phyloP scores from a whole-genome alignment of 768 basidiomycete species.

The Termitomyces titanicus region DNA sequence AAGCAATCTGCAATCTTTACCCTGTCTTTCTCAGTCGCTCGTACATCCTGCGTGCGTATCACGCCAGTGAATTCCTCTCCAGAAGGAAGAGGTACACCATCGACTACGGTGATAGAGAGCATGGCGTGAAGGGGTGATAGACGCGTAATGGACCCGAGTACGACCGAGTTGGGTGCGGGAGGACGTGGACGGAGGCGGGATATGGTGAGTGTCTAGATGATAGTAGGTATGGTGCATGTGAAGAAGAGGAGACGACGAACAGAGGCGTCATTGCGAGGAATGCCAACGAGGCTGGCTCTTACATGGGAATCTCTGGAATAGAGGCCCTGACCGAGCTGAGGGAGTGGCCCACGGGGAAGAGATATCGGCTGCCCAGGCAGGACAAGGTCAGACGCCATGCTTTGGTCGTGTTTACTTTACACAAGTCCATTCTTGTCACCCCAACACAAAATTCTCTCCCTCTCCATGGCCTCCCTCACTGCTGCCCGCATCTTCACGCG shows the following conservation, averaged over 20 bases:
- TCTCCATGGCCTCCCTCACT: conserved; percentile 56
- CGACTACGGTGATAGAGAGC: conserved; percentile 82
- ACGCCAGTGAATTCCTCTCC: conserved; percentile 91
- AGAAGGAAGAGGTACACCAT: conserved; percentile 74
- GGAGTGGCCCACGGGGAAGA: conserved; percentile 49
- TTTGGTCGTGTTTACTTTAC: conserved; percentile 30
- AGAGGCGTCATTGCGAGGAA: conserved; percentile 56
- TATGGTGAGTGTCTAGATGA: conserved; percentile 55
- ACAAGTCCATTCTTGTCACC: conserved; percentile 17
- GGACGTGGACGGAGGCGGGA: conserved; percentile 68
- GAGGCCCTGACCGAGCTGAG: conserved; percentile 60
- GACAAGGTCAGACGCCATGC: conserved; percentile 29
- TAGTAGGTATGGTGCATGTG: conserved; percentile 17
- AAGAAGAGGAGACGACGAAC: conserved; percentile 45
- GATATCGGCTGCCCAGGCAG: conserved; percentile 80
- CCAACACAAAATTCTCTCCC: conserved; percentile 24
- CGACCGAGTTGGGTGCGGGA: conserved; percentile 68
- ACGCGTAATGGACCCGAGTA: conserved; percentile 80
- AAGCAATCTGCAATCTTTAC: conserved; percentile 91
- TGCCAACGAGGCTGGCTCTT: conserved; percentile 70
- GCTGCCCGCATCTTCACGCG: conserved; percentile 60
- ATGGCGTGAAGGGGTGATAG: conserved; percentile 82
- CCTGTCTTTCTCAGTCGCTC: conserved; percentile 87
- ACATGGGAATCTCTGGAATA: conserved; percentile 62
- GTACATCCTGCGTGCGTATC: conserved; percentile 83